Base-by-base conservation (phyloP, 768 basidiomycete genomes). In the Suillus bovinus region DNA sequence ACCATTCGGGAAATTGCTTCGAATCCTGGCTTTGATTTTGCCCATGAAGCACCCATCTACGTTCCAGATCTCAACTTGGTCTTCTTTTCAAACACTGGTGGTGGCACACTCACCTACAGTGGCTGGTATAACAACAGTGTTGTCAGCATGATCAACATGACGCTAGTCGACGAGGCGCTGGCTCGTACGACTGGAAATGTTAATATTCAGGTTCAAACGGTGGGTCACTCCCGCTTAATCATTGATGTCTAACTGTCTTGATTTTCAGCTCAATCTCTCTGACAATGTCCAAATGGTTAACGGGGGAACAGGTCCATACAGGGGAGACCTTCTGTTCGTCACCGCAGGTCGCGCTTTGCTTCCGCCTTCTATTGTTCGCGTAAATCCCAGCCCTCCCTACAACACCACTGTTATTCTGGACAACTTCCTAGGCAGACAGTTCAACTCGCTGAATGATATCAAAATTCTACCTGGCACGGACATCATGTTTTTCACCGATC, bases 391-490 rank as follows among this genome's bases (percentile, higher is more conserved):
- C n/a, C n/a, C n/a, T n/a, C n/a, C n/a, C n/a, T n/a, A n/a, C n/a
- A n/a, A n/a, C n/a, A n/a, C n/a, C n/a, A n/a, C n/a, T n/a, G n/a
- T n/a, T n/a, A 72, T 93, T 17, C 72, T 93, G 63, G 89, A 93
- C 74, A 93, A 92, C 75, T 91, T 82, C 74, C 89, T 84, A 68
- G 91, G 91, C 2, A 79, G 89, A 3, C 90, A 91, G 66, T 94
- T 92, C 76, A 92, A 90, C 74, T 91, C 91, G 1, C 71, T 93
- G 57, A 91, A 93, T 71, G 91, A 94, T 65, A 79, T 89, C 62
- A 91, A 90, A 67, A 77, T 91, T 5, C 86, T 91, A 58, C 89
- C 88, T 2, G 72, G 74, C 5, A 88, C 82, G 64, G 85, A 86
- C 41, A 83, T 83, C 42, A 66, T 93, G 2, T 91, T 89, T 76